Percentiles rank a stretch among this genome's conserved stretches.
Conservation (phyloP, 2,329 filamentous ascomycete genomes). For the Penicillium olsonii region DNA sequence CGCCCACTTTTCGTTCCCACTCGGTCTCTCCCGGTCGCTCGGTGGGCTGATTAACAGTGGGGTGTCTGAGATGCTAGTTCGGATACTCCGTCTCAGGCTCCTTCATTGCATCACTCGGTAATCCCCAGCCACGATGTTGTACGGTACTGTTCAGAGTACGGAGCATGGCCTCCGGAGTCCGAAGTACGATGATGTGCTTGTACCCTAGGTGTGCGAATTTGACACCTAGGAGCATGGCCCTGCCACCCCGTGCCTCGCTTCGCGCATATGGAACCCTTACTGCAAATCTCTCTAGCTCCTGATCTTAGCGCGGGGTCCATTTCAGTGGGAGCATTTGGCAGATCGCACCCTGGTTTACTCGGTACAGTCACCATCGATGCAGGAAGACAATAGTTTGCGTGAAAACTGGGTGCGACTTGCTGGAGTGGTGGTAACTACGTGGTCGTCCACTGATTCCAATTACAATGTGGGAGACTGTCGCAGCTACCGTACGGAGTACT, state of each 20-base stretch:
- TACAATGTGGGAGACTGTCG: no score
- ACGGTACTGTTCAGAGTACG: background rate
- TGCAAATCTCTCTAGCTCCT: slow-evolving; percentile 18
- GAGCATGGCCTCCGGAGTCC: background rate
- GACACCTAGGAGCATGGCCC: no score
- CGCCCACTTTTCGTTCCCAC: slow-evolving; percentile 1
- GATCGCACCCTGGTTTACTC: slow-evolving; percentile 46
- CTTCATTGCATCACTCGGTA: background rate
- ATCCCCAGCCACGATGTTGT: background rate
- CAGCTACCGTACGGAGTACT: no score
- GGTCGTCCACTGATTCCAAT: no score
- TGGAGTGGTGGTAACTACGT: no score
- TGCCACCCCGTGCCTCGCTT: background rate
- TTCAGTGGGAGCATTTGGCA: slow-evolving; percentile 46
- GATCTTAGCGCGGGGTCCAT: slow-evolving; percentile 50
- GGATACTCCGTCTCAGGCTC: background rate
- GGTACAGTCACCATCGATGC: no score
- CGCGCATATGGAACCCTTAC: background rate
- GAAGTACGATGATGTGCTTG: background rate
- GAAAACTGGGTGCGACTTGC: no score
- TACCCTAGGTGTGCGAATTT: background rate
- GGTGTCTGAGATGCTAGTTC: background rate
- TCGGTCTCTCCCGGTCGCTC: background rate
- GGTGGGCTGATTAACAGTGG: background rate
- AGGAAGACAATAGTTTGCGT: no score